These are phyloP conservation scores for Acer saccharum DNA, from an alignment of 345 rosid species.

Conservation along the genomic window DNA sequence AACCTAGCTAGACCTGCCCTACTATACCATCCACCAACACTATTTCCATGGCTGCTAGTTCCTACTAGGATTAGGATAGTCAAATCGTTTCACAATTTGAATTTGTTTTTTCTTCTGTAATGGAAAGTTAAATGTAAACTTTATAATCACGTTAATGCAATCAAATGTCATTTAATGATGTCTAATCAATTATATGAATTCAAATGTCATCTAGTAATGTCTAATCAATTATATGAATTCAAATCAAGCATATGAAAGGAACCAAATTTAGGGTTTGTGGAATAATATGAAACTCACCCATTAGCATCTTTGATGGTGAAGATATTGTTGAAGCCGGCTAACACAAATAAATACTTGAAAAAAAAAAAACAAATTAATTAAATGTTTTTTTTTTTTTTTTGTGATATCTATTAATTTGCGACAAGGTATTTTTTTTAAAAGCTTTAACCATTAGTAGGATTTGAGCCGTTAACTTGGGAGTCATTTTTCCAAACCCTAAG, in stretches of 20 bases:
- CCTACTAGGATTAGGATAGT: background rate
- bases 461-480: no score
- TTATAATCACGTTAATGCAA: background rate
- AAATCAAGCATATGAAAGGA: background rate
- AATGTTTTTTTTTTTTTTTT: no score
- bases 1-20: background rate
- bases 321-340: no score
- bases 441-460: no score
- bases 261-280: background rate
- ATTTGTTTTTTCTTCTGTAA: background rate
- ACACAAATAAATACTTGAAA: no score
- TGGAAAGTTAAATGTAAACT: background rate
- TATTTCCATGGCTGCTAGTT: background rate
- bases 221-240: no score
- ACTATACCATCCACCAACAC: background rate
- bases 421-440: no score
- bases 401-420: no score
- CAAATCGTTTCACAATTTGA: background rate
- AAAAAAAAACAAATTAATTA: no score
- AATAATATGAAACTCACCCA: background rate
- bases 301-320: background rate
- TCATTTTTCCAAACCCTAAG: no score
- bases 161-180: background rate
- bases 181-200: no score
- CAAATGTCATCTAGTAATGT: no score